Conservation (phyloP, 768 basidiomycete species). For the Panaeolus cyanescens region DNA sequence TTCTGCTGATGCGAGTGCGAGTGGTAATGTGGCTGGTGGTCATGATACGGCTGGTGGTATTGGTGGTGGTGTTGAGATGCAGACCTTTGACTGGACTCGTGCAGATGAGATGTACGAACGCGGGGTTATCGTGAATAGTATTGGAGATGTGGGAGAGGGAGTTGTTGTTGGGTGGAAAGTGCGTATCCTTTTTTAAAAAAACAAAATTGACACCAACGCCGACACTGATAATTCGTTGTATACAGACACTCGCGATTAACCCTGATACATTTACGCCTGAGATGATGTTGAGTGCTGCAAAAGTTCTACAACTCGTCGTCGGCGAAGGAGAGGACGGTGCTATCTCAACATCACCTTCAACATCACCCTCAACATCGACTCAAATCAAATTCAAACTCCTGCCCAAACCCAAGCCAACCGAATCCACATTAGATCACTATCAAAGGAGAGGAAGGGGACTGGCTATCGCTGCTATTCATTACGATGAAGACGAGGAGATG, state of each 20-base stretch:
- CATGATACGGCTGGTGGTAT: constrained; percentile 11
- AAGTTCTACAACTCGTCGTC: constrained; percentile 27
- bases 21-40: constrained; percentile 8
- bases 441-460: constrained; percentile 17
- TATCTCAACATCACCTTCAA: constrained; percentile 18
- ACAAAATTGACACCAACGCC: not conserved
- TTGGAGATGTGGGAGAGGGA: constrained; percentile 28
- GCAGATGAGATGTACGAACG: constrained; percentile 34
- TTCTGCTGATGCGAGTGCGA: constrained; percentile 42
- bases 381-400: constrained; percentile 5
- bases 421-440: constrained; percentile 9
- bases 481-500: constrained; percentile 16
- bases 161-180: constrained; percentile 54
- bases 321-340: constrained; percentile 10
- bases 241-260: constrained; percentile 61
- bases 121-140: constrained; percentile 20
- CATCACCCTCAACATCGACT: not conserved
- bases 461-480: constrained; percentile 22
- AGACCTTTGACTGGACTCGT: constrained; percentile 36
- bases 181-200: constrained; percentile 8
- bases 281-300: constrained; percentile 48
- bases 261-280: constrained; percentile 63
- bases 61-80: constrained; percentile 5
- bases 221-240: not conserved
- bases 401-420: not conserved